Evolutionary conservation across 2,329 filamentous ascomycete species (phyloP).

Genomic region (Aspergillus arachidicola): DNA sequence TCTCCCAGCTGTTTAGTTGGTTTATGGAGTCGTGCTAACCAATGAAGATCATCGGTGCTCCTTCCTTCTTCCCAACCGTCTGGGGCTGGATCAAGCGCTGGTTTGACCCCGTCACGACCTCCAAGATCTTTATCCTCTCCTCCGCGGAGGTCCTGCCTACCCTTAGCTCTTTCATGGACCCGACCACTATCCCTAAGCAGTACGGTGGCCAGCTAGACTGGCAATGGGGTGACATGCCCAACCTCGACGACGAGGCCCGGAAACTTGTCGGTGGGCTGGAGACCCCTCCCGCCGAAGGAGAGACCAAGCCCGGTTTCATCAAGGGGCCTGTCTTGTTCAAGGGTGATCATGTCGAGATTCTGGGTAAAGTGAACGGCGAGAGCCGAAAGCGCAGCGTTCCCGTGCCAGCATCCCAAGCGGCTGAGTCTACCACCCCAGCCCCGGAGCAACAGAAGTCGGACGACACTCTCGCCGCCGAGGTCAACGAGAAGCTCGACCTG

Average conservation of each 20-base stretch:
- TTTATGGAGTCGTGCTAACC: background rate
- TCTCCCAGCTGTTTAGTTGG: background rate
- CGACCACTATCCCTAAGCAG: constrained; percentile 79
- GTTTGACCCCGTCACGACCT: constrained; percentile 92
- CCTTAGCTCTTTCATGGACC: constrained; percentile 78
- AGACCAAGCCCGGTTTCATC: constrained; percentile 30
- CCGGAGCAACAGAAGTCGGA: background rate
- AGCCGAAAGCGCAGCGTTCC: constrained; percentile 31
- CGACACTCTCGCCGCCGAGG: background rate
- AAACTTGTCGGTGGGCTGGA: constrained; percentile 36
- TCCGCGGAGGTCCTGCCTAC: constrained; percentile 73
- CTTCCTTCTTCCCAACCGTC: constrained; percentile 86
- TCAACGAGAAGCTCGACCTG: constrained; percentile 1
- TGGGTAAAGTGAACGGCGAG: constrained; percentile 39
- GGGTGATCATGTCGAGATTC: constrained; percentile 34
- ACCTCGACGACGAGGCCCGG: constrained; percentile 61
- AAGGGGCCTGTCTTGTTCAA: constrained; percentile 42
- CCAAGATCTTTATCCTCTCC: constrained; percentile 91
- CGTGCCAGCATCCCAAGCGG: constrained; percentile 14
- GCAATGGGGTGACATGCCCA: constrained; percentile 73
- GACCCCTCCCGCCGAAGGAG: constrained; percentile 26
- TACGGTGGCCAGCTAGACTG: constrained; percentile 89
- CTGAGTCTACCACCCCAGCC: background rate
- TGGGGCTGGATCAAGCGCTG: constrained; percentile 93
- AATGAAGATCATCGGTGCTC: constrained; percentile 77